Evolutionary conservation across 2,329 filamentous ascomycete genomes (phyloP).

Genomic region (Aspergillus ochraceoroseus): DNA sequence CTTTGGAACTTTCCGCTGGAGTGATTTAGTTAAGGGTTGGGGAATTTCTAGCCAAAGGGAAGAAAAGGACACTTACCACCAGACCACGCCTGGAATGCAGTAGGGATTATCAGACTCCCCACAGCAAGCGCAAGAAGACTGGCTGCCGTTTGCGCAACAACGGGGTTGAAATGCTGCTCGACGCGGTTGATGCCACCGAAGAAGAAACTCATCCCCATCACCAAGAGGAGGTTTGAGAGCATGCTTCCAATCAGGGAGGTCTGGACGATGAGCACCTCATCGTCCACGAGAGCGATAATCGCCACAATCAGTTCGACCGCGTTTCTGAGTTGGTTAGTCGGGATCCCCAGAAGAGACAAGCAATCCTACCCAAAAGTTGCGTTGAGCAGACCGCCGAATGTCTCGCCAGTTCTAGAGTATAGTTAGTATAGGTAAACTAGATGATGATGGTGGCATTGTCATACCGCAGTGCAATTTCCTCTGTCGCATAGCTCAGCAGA

Average conservation of each 20-base stretch:
- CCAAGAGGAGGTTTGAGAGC: conserved; percentile 80
- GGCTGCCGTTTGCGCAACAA: conserved; percentile 83
- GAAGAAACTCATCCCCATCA: conserved; percentile 91
- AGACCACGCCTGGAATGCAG: conserved; percentile 67
- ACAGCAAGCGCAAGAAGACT: conserved; percentile 75
- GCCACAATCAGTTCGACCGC: conserved; percentile 86
- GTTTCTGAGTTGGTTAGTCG: conserved; percentile 51
- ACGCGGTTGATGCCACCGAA: conserved; percentile 71
- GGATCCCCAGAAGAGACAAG: neutral
- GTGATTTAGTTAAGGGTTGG: conserved; percentile 11
- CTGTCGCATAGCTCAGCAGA: conserved; percentile 81
- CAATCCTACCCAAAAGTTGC: conserved; percentile 66
- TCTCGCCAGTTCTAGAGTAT: conserved; percentile 62
- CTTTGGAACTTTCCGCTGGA: conserved; percentile 25
- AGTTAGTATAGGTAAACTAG: neutral
- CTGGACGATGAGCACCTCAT: conserved; percentile 78
- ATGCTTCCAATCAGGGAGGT: conserved; percentile 90
- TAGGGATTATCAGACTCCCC: conserved; percentile 79
- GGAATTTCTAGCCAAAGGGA: neutral
- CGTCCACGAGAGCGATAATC: conserved; percentile 70
- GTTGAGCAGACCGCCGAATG: conserved; percentile 80
- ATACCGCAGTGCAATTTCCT: conserved; percentile 66
- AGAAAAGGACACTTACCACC: conserved; percentile 26
- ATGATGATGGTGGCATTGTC: conserved; percentile 30
- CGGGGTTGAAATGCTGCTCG: conserved; percentile 87